Evolutionary conservation across 352 stramenopile species (phyloP), one percentile per base, ranked within the genome.

Genomic region (Detonula confervacea): DNA sequence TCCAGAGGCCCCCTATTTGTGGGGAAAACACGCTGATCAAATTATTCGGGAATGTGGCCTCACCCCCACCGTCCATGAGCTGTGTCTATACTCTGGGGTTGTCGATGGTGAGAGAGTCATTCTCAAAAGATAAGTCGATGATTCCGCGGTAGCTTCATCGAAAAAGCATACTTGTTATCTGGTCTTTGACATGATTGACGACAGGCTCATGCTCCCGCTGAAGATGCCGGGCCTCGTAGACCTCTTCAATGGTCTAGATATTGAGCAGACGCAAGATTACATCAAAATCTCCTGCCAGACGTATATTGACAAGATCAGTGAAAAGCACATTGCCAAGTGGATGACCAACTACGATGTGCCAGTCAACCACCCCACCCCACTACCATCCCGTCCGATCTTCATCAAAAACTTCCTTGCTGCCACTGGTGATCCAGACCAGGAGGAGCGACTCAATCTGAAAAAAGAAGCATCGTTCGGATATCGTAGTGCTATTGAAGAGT

Each of bases 1-100:
- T 33, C 81, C 71, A 37, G 74, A 89, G 81, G 72, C 82, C 18
- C 73, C 73, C 0, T 55, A 72, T 25, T 24, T 88, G 0, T 86
- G 81, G 77, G 70, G 73, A 24, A 77, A 81, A 39, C 62, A 77
- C 42, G 71, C 74, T 0, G 46, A 76, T n/a, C 12, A 24, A 0
- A 78, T 87, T n/a, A 22, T 87, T 7, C 55, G 29, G 1, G 29
- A 57, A 1, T 8, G 69, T 25, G 24, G 57, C 11, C 64, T 87
- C 42, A 76, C 11, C 18, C 24, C 60, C 8, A 84, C 73, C 7
- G 57, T 39, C 0, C 73, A 87, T 63, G 70, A 81, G 63, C 68
- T 54, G 35, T 83, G 75, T 20, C 54, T 67, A 0, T 67, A 67
- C 18, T 67, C 59, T 12, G 59, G 59, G 16, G 0, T 67, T 1